A percentile compares a stretch with the other conserved stretches of the same genome.
phyloP scores from a whole-genome alignment of 495 filamentous ascomycete genomes.

The Aspergillus cristatus region DNA sequence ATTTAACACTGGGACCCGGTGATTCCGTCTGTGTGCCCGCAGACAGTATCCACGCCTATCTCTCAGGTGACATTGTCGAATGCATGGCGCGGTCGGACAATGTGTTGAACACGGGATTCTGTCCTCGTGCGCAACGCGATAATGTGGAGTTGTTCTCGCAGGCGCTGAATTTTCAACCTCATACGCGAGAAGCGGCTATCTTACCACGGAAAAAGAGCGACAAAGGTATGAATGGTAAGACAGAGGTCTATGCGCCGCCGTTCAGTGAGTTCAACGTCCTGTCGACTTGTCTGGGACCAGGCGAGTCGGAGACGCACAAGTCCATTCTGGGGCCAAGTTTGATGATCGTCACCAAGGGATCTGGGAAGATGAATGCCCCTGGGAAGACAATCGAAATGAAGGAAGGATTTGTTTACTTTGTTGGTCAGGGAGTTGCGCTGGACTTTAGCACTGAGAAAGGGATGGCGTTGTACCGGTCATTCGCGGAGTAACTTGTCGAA shows the following conservation, averaged over 20 bases:
- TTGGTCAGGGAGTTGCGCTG: conserved; percentile 50
- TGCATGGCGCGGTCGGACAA: conserved; percentile 82
- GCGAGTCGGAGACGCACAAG: conserved; percentile 50
- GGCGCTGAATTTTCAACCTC: conserved; percentile 53
- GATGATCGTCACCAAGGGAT: conserved; percentile 54
- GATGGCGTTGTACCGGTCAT: conserved; percentile 49
- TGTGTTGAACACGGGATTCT: conserved; percentile 69
- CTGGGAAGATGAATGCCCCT: conserved; percentile 47
- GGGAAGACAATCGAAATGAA: conserved; percentile 44
- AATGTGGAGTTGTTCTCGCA: conserved; percentile 52
- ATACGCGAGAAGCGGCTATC: conserved; percentile 43
- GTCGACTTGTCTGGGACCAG: conserved; percentile 44
- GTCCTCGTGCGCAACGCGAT: conserved; percentile 53
- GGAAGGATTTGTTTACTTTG: conserved; percentile 59
- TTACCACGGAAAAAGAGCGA: conserved; percentile 39
- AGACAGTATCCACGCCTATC: conserved; percentile 71
- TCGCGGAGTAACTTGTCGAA: conserved; percentile 33
- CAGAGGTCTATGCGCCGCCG: conserved; percentile 55
- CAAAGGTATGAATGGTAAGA: conserved; percentile 48
- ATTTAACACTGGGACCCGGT: conserved; percentile 52
- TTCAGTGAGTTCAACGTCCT: conserved; percentile 67
- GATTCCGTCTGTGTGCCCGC: conserved; percentile 67
- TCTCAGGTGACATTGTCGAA: conserved; percentile 72
- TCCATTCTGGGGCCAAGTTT: conserved; percentile 55
- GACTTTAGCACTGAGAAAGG: conserved; percentile 38